Conservation (phyloP, 495 filamentous ascomycete genomes). For the Penicillium coffeae region DNA sequence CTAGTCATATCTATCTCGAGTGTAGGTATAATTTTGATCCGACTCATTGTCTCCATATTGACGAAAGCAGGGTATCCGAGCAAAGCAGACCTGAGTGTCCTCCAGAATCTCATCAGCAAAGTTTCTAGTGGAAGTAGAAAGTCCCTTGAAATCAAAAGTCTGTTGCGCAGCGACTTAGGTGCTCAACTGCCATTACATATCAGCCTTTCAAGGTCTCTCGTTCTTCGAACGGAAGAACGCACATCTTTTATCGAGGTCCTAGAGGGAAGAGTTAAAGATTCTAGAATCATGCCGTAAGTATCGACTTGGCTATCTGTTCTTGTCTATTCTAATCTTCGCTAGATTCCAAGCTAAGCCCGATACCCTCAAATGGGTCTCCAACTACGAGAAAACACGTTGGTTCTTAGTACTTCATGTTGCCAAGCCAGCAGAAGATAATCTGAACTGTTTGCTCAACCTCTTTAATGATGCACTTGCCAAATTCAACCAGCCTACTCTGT, state of each 20-base stretch:
- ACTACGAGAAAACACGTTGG: slow-evolving; percentile 73
- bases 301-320: not conserved
- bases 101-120: slow-evolving; percentile 48
- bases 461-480: slow-evolving; percentile 58
- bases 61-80: slow-evolving; percentile 65
- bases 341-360: slow-evolving; percentile 51
- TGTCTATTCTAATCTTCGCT: not conserved
- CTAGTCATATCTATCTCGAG: slow-evolving; percentile 88
- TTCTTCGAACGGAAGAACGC: slow-evolving; percentile 61
- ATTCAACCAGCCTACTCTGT: slow-evolving; percentile 72
- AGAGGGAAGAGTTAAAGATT: slow-evolving; percentile 30
- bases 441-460: slow-evolving; percentile 59
- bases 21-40: slow-evolving; percentile 53
- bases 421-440: slow-evolving; percentile 45
- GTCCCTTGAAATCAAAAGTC: slow-evolving; percentile 42
- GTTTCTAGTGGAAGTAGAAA: not conserved
- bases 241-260: slow-evolving; percentile 53
- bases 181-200: slow-evolving; percentile 82
- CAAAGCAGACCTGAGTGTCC: slow-evolving; percentile 47
- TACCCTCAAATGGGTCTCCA: slow-evolving; percentile 62
- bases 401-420: slow-evolving; percentile 73
- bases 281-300: slow-evolving; percentile 45
- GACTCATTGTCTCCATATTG: slow-evolving; percentile 13
- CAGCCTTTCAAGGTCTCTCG: slow-evolving; percentile 74
- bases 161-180: slow-evolving; percentile 72